A percentile compares a stretch with the other conserved stretches of the same genome.
Evolutionary conservation across 306 rosid species (phyloP).

Genomic region (Phaseolus lunatus): DNA sequence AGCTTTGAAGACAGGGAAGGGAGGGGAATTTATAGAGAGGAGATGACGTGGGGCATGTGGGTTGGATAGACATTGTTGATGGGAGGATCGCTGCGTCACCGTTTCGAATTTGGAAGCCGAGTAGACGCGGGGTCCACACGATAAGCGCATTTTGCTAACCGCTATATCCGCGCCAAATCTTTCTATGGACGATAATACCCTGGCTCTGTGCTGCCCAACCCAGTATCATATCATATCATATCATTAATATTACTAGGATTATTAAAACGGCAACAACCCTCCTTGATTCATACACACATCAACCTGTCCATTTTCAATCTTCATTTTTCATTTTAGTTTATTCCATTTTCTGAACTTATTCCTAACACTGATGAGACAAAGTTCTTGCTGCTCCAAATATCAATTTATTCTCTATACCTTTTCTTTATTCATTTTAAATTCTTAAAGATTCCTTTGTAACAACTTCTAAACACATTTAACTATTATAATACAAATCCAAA

Average conservation of each 20-base stretch:
- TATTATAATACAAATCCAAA: too few relatives aligned
- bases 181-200: background rate
- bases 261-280: background rate
- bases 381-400: background rate
- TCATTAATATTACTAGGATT: background rate
- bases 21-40: conserved; percentile 30
- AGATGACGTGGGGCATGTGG: conserved; percentile 13
- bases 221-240: too few relatives aligned
- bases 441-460: too few relatives aligned
- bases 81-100: conserved; percentile 33
- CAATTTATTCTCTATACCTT: background rate
- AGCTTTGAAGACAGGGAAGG: background rate
- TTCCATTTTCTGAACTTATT: background rate
- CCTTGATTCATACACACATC: background rate
- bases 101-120: conserved; percentile 34
- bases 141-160: conserved; percentile 2
- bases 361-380: background rate
- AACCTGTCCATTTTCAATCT: background rate
- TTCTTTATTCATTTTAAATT: background rate
- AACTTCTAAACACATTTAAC: too few relatives aligned
- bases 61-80: conserved; percentile 34
- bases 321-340: background rate
- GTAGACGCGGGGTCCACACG: conserved; percentile 39
- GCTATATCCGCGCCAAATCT: background rate
- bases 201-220: background rate